Evolutionary conservation across 495 filamentous ascomycete genomes (phyloP), one percentile per base, ranked within the genome.

Genomic region (Penicillium macrosclerotiorum): DNA sequence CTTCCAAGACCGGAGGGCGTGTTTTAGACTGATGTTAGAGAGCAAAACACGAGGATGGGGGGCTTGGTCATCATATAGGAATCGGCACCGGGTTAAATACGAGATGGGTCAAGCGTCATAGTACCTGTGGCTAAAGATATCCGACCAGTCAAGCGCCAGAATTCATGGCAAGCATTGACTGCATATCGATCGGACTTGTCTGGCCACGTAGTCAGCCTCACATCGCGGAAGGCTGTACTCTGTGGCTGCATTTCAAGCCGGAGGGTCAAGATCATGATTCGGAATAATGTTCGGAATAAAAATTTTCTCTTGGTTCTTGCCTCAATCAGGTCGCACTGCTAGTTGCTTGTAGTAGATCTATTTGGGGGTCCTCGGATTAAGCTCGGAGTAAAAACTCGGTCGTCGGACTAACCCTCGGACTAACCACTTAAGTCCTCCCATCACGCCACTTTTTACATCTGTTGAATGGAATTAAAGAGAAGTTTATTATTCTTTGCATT

Each of bases 321-420:
- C 46, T 49, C 30, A 49, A 37, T 42, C 38, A 49, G 13, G 46
- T 42, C 26, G 30, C 31, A 49, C 20, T 19, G 23, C 37, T 42
- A 24, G 23, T 26, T 25, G 42, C 20, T 19, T 16, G 30, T 42
- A 24, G 23, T 26, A 7, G 8, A 37, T 8, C 24, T 9, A 5
- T 8, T 24, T 12, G 36, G 42, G 45, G 37, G 29, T 17, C 25
- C 23, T 35, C 42, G 42, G 48, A 51, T 16, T 51, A 40, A n/a
- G 4, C 1, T 51, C 48, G 48, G 48, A 42, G 20, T 42, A 49
- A 37, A 42, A 29, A 26, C 4, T n/a, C 18, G 8, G 11, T 7
- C 26, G 9, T 20, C 30, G 31, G 42, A 44, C 30, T 35, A 36
- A 11, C 20, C 7, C n/a, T 32, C 40, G 40, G 40, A 42, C 29